Evolutionary conservation across 805 yeast genomes (phyloP).

Genomic region (Jamesozyma lodderae): DNA sequence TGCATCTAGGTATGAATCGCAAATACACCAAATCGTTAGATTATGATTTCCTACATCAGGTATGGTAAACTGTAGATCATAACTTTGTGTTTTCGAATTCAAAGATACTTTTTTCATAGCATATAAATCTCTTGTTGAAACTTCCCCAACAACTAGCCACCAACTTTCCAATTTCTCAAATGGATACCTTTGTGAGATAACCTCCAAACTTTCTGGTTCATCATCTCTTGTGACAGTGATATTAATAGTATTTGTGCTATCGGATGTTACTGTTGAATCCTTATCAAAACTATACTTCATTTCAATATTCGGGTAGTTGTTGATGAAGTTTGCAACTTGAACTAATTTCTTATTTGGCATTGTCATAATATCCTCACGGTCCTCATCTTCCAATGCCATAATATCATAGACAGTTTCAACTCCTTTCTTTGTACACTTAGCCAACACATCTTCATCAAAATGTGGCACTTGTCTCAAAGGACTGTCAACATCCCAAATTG

Average conservation of each 20-base stretch:
- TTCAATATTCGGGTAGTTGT: slow-evolving; percentile 82
- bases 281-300: slow-evolving; percentile 43
- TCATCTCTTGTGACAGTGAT: slow-evolving; percentile 62
- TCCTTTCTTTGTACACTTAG: slow-evolving; percentile 43
- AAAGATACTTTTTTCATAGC: slow-evolving; percentile 62
- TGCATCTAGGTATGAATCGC: slow-evolving; percentile 88
- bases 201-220: slow-evolving; percentile 58
- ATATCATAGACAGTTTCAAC: slow-evolving; percentile 75
- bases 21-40: slow-evolving; percentile 72
- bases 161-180: slow-evolving; percentile 46
- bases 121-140: slow-evolving; percentile 47
- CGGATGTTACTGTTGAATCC: slow-evolving; percentile 35
- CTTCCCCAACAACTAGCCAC: slow-evolving; percentile 86
- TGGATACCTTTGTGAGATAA: slow-evolving; percentile 54
- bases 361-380: slow-evolving; percentile 52
- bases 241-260: slow-evolving; percentile 40
- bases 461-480: slow-evolving; percentile 78
- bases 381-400: slow-evolving; percentile 65
- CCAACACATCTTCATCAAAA: slow-evolving; percentile 40
- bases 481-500: slow-evolving; percentile 70
- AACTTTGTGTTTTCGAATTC: slow-evolving; percentile 41
- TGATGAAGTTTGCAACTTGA: slow-evolving; percentile 78
- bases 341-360: slow-evolving; percentile 43
- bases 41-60: slow-evolving; percentile 53
- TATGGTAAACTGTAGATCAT: slow-evolving; percentile 47